These are phyloP conservation scores for Moricandia moricandioides DNA, from an alignment of 345 rosid species.

Conservation along the genomic window DNA sequence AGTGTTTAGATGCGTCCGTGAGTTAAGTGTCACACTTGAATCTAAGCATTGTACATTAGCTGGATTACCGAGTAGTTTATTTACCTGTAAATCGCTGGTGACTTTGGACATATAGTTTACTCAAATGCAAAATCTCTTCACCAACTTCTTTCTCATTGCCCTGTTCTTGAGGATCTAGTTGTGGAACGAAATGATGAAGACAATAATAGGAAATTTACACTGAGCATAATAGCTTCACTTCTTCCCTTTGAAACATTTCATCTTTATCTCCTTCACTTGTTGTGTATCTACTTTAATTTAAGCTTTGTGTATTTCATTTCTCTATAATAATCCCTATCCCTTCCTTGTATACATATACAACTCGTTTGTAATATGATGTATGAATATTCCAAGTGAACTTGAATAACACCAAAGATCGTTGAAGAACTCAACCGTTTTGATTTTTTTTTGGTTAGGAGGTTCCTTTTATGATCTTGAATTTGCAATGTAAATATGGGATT, in stretches of 20 bases:
- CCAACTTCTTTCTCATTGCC: not conserved
- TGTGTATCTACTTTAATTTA: not conserved
- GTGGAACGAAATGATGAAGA: not conserved
- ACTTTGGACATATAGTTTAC: not conserved
- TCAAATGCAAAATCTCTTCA: not conserved
- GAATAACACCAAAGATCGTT: no score
- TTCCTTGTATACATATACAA: not conserved
- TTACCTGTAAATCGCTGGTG: not conserved
- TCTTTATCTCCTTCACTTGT: not conserved
- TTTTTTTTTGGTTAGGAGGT: not conserved
- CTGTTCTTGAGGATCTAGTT: slow-evolving; percentile 12
- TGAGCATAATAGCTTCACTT: slow-evolving; percentile 53
- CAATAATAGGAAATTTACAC: not conserved
- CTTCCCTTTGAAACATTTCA: slow-evolving; percentile 29
- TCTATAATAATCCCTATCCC: not conserved
- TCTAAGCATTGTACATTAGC: not conserved
- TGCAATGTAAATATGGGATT: not conserved
- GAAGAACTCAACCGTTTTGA: not conserved
- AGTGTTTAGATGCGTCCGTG: not conserved
- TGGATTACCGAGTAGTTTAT: not conserved
- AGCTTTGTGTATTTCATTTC: not conserved
- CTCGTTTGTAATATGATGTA: no score
- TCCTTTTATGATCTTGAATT: not conserved
- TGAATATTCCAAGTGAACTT: no score
- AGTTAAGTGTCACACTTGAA: not conserved